Evolutionary conservation across 371 early-diverging fungal genomes (phyloP), one percentile per base, ranked within the genome.

Genomic region (Parasitella parasitica): DNA sequence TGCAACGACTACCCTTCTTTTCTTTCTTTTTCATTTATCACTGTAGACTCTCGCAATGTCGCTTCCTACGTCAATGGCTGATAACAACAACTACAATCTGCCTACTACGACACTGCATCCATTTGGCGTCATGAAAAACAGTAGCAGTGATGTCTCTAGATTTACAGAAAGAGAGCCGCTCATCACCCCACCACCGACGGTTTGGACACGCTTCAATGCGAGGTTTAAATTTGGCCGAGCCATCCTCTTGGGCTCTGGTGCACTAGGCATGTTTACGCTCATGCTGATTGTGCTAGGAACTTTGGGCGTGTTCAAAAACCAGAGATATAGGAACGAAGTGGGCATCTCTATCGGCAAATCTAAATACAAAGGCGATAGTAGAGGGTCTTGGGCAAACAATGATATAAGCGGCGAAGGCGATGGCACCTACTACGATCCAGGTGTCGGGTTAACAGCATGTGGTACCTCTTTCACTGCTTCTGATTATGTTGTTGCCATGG

Each of bases 361-460:
- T 1, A 71, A 70, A 54, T 77, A 71, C 43, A 54, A 63, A 58
- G 80, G 80, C 5, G 67, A 69, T 15, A 77, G 77, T 35, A 70
- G 69, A 61, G 80, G 80, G 4, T 66, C 75, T 9, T 61, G 61
- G 61, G 72, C 63, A 2, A 58, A 62, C 27, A 51, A 50, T 4
- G 57, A 64, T 38, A 71, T 73, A 61, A 57, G 64, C 32, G 80
- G 80, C 6, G 57, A 71, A 64, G 80, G 80, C 0, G 80, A 80
- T 58, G 80, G 77, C 15, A 80, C 80, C 11, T 80, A 80, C 49
- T 80, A 80, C 41, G 79, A 79, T 66, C 79, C 79, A 46, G 76
- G 79, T 15, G 72, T 80, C 13, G 80, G 80, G 4, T 22, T 70
- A 4, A 68, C 75, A 2, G 61, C 80, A 16, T 80, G 80, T 58